A percentile compares a stretch with the other conserved stretches of the same genome.
These are phyloP conservation scores for Musa beccarii DNA, from an alignment of 176 grass and related monocot genomes.

Conservation along the genomic window DNA sequence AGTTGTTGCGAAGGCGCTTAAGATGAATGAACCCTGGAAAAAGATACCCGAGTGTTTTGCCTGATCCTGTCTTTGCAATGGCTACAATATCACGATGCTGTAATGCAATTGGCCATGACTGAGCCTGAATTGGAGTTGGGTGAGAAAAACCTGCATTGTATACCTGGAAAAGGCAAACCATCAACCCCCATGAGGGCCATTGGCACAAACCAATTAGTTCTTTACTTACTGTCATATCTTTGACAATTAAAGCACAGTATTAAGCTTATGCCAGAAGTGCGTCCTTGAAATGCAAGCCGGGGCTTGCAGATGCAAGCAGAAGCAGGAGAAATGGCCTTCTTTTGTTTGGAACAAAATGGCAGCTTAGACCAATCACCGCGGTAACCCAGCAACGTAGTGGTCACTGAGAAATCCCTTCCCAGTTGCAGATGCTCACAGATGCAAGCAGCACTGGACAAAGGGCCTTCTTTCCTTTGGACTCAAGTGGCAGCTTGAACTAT, in stretches of 20 bases:
- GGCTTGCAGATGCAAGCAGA: constrained; percentile 35
- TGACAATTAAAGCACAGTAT: constrained; percentile 18
- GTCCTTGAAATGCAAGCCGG: constrained; percentile 19
- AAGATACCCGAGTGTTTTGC: constrained; percentile 93
- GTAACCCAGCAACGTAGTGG: constrained; percentile 18
- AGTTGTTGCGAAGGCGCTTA: constrained; percentile 62
- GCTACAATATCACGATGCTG: constrained; percentile 89
- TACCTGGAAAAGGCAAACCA: constrained; percentile 44
- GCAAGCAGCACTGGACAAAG: constrained; percentile 15
- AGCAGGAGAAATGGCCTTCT: constrained; percentile 31
- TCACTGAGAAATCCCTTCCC: constrained; percentile 18
- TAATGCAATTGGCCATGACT: constrained; percentile 94
- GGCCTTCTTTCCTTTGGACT: constrained; percentile 9
- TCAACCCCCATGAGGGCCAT: constrained; percentile 11
- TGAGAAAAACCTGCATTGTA: constrained; percentile 66
- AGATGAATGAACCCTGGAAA: constrained; percentile 93
- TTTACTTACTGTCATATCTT: not conserved
- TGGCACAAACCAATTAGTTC: not conserved
- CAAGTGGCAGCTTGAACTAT: constrained; percentile 9
- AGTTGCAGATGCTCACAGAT: constrained; percentile 8
- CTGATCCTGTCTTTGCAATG: constrained; percentile 95
- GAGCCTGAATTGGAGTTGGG: constrained; percentile 95
- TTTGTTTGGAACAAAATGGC: constrained; percentile 9
- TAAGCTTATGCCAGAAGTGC: constrained; percentile 29
- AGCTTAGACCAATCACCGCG: constrained; percentile 44